Base-by-base conservation (phyloP, 768 basidiomycete species). In the Coprinopsis cinerea region DNA sequence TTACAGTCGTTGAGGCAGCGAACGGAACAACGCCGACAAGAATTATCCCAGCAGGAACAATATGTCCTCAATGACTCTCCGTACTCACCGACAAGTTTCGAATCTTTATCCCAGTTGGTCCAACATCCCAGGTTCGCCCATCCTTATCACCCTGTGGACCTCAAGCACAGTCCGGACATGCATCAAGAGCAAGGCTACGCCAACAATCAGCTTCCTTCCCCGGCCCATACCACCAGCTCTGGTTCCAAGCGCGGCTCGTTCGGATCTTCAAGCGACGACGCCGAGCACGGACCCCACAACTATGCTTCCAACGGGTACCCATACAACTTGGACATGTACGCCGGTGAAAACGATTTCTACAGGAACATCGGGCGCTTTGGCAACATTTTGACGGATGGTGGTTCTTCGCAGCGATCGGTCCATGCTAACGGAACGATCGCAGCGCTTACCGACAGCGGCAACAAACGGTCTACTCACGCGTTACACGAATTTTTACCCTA, bases 1-100 rank as follows among this genome's bases (percentile, higher is more conserved):
- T 67, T 93, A 49, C 72, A 66, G 54, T 61, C 65, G n/a, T 72
- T 79, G 30, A 80, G 79, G 56, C 81, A 82, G 55, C 77, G 73
- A 44, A 79, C 76, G 25, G 79, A 81, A 57, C 43, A 9, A 22
- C 50, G 50, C 13, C 30, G 28, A 13, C 40, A 51, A 30, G 50
- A 51, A 51, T 35, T 45, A 6, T 7, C 18, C 7, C 44, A 45
- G 18, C 6, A 45, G 11, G 27, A 20, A 28, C 6, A 4, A 24
- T 24, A 24, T 17, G 9, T 43, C 22, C 18, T 17, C 9, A 18
- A 18, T 14, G 44, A 45, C 17, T 45, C 44, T 4, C 44, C 44
- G 15, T n/a, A 27, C 18, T 28, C 44, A 4, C 4, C 27, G 4
- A 27, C 28, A n/a, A 30, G 28, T 32, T 25, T n/a, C 4, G 44